Evolutionary conservation across 2,329 filamentous ascomycete species (phyloP).

Genomic region (Chrysoporthe cubensis): DNA sequence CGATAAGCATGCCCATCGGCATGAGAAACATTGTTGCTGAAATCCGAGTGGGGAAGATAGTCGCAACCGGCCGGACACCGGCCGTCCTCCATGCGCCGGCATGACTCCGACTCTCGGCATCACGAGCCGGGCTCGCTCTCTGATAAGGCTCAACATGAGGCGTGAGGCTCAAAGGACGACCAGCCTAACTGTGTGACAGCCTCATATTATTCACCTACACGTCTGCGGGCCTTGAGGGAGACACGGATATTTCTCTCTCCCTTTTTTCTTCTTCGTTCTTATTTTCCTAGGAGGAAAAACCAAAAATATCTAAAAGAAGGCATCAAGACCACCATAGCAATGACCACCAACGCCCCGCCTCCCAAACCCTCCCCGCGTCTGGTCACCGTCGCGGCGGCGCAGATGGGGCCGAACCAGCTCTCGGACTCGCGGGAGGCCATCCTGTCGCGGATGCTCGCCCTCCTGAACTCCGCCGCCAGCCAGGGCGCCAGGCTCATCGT

Average conservation of each 20-base stretch:
- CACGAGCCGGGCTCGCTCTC: not conserved
- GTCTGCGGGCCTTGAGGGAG: no score
- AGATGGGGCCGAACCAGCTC: slow-evolving; percentile 52
- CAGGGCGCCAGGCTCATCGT: slow-evolving; percentile 53
- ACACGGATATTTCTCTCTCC: no score
- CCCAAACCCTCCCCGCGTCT: slow-evolving; percentile 17
- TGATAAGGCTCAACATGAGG: not conserved
- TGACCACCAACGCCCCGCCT: not conserved
- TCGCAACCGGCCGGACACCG: slow-evolving; percentile 15
- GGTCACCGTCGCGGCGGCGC: slow-evolving; percentile 53
- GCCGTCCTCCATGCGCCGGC: not conserved
- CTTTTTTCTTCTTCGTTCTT: no score
- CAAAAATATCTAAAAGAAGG: not conserved
- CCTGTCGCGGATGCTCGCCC: slow-evolving; percentile 52
- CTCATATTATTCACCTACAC: not conserved
- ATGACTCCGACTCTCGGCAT: slow-evolving; percentile 8
- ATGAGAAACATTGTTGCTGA: not conserved
- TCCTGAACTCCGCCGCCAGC: slow-evolving; percentile 50
- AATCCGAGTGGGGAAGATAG: slow-evolving; percentile 17
- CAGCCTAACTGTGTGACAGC: no score
- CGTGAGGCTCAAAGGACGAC: not conserved
- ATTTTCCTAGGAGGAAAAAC: not conserved
- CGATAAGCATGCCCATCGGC: slow-evolving; percentile 11
- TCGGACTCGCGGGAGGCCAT: slow-evolving; percentile 46
- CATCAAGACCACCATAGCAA: not conserved